Evolutionary conservation across 78 protist species (phyloP), one percentile per base, ranked within the genome.

Genomic region (Monosiga brevicollis): DNA sequence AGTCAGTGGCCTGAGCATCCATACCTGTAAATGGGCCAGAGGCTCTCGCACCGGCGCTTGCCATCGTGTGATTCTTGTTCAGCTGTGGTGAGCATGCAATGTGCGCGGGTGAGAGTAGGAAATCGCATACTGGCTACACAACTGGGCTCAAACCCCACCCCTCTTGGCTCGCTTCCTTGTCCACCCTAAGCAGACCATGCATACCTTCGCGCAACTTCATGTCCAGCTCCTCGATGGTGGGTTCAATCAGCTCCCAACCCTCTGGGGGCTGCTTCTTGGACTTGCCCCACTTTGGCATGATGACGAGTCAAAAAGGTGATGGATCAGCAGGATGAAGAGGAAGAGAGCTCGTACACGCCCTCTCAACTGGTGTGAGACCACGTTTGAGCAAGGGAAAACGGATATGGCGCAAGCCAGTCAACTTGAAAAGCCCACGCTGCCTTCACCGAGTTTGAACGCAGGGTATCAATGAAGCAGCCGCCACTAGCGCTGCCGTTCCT

Each of bases 21-120:
- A n/a, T n/a, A n/a, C n/a, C n/a, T n/a, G n/a, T n/a, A n/a, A n/a
- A n/a, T 85, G 42, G 93, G 90, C 97, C 97, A 94, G 25, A 34
- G 22, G 26, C 87, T 1, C 75, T 94, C 95, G 43, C 35, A 35
- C 62, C 86, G 87, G 37, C 95, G 84, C 54, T 93, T 93, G 49
- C 95, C 95, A 36, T 92, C 95, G 41, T 90, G 93, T 3, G 95
- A 62, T 23, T 90, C 93, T 2, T 81, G 82, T 42, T 89, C 91
- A 2, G 91, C 96, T 87, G 80, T 62, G 1, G 62, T 49, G 62
- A 6, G 62, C 62, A 49, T 49, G 62, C 62, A 6, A 49, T 15
- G 6, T 6, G 29, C 62, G 62, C 62, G 6, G 29, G 6, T 49
- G 62, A 49, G 29, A 49, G 15, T 20, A 49, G 15, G 29, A 15